Percentiles rank a stretch among this genome's conserved stretches.
These are phyloP conservation scores for Pascua guehoae DNA, from an alignment of 1,284 basidiomycete species.

Conservation along the genomic window DNA sequence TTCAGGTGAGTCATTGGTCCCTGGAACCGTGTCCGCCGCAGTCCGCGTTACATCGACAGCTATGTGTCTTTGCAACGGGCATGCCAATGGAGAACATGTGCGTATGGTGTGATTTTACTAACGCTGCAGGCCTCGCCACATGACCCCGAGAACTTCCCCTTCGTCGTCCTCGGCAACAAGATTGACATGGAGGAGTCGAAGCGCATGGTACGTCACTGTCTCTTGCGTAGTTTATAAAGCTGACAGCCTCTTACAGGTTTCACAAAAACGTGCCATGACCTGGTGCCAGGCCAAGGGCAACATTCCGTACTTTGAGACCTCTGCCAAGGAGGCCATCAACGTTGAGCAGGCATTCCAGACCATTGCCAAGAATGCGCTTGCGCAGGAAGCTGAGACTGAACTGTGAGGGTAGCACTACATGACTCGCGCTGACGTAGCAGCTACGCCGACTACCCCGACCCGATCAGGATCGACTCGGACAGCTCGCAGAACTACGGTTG, in stretches of 20 bases:
- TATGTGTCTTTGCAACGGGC: no score
- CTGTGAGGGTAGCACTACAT: background rate
- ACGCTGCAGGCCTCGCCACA: slow-evolving; percentile 78
- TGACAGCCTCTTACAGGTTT: slow-evolving; percentile 60
- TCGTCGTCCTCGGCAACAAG: slow-evolving; percentile 98
- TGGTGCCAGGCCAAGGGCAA: slow-evolving; percentile 99
- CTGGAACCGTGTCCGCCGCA: background rate
- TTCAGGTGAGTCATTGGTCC: slow-evolving; percentile 54
- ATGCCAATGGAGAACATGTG: no score
- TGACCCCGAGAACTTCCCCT: slow-evolving; percentile 99
- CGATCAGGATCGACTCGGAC: slow-evolving; percentile 94
- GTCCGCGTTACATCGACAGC: background rate
- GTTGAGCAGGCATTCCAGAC: slow-evolving; percentile 99
- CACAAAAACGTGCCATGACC: slow-evolving; percentile 99
- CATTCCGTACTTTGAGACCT: slow-evolving; percentile 99
- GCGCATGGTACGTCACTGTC: slow-evolving; percentile 68
- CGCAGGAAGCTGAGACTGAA: slow-evolving; percentile 95
- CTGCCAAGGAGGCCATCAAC: slow-evolving; percentile 99
- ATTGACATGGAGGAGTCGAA: slow-evolving; percentile 99
- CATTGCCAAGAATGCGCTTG: slow-evolving; percentile 95
- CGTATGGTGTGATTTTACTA: background rate
- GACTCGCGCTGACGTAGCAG: slow-evolving; percentile 50
- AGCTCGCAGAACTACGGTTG: slow-evolving; percentile 87
- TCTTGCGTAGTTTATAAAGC: no score
- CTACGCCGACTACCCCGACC: slow-evolving; percentile 98